Base-by-base conservation (phyloP, 441 rosid species). In the Mallotus repandus region DNA sequence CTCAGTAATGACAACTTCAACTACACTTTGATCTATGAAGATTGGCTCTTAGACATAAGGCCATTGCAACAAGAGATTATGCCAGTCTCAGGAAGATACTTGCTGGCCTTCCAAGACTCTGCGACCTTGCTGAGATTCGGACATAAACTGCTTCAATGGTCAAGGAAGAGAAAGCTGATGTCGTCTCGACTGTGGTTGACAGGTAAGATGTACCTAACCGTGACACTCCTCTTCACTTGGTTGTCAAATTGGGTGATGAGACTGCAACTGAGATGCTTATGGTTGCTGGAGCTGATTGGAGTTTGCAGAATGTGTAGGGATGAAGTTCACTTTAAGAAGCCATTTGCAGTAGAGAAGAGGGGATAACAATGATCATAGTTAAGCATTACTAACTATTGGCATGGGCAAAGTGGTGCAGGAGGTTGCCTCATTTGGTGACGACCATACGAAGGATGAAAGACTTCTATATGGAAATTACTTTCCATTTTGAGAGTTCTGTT, bases 261-360 rank as follows among this genome's bases (percentile, higher is more conserved):
- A 85, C 86, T 55, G 69, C 98, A 22, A 86, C 92, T 1, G 97
- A 91, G 82, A 90, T 91, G 97, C 95, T 96, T 38, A 90, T 96
- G 98, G 80, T 85, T 62, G 97, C 97, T 11, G 98, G 98, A 52
- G 90, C 97, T 9, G 99, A 96, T 76, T 96, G 99, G 97, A 93
- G 97, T 80, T 78, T 93, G 81, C 97, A 96, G 80, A 96, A 96
- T 67, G 97, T 89, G 54, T 90, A 90, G 5, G 99, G 99, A 0
- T 96, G 99, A 98, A 96, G 93, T 79, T 91, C 99, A 1, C 91
- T 96, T 32, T 97, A 96, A 73, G 99, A 96, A 79, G 99, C 99
- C 57, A 92, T 96, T 69, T 96, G 99, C 77, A 71, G 73, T 67
- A 87, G 89, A 71, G 91, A 93, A 80, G 98, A 93, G 72, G 80